A percentile compares a stretch with the other conserved stretches of the same genome.
Evolutionary conservation across 768 basidiomycete species (phyloP).

Genomic region (Rhodotorula toruloides): DNA sequence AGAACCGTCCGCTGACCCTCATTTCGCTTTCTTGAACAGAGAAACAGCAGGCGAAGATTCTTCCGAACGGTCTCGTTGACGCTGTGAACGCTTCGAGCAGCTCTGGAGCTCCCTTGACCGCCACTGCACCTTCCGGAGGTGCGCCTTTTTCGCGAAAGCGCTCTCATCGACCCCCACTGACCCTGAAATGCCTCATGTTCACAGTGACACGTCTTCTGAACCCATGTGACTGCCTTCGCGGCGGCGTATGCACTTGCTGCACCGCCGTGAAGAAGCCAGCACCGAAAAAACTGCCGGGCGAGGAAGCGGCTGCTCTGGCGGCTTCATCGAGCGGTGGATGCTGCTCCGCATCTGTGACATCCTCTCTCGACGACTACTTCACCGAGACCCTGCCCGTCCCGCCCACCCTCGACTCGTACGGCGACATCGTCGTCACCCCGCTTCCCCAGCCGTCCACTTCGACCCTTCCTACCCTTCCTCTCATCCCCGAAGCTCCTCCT

Average conservation of each 20-base stretch:
- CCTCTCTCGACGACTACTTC: no score
- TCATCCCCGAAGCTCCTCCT: background rate
- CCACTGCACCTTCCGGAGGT: slow-evolving; percentile 15
- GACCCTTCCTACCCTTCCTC: background rate
- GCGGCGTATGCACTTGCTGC: slow-evolving; percentile 47
- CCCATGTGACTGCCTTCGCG: slow-evolving; percentile 46
- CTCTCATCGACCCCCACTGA: background rate
- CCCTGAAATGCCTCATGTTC: background rate
- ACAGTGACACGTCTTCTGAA: slow-evolving; percentile 44
- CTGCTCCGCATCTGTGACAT: background rate
- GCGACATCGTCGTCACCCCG: background rate
- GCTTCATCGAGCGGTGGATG: background rate
- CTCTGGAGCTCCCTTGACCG: background rate
- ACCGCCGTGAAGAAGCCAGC: slow-evolving; percentile 10
- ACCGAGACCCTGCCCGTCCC: background rate
- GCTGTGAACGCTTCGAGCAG: background rate
- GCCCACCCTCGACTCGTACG: no score
- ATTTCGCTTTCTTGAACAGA: background rate
- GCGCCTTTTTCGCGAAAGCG: background rate
- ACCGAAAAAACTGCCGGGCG: slow-evolving; percentile 3
- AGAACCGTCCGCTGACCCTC: background rate
- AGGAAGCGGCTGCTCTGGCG: background rate
- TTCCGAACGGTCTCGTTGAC: slow-evolving; percentile 28
- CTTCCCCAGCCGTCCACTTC: background rate
- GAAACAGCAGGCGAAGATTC: background rate